Conservation (phyloP, 148 eudicot species). For the Rhododendron vialii region DNA sequence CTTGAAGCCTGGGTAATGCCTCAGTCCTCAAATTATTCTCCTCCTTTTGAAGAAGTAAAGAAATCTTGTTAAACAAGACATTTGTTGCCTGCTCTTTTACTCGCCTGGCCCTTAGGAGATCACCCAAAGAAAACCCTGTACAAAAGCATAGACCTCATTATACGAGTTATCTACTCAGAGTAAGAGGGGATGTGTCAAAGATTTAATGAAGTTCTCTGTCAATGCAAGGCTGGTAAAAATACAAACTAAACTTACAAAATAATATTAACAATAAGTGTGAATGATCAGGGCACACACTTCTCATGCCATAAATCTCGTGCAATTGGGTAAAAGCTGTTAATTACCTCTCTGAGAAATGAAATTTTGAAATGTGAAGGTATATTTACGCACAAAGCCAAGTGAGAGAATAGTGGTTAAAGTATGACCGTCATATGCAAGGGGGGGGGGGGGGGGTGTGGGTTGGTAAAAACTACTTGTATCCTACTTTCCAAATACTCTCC, state of each 20-base stretch:
- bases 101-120: slow-evolving; percentile 5
- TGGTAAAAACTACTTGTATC: neutral
- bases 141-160: neutral
- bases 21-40: slow-evolving; percentile 1
- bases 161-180: neutral
- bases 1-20: slow-evolving; percentile 12
- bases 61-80: neutral
- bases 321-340: neutral
- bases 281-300: neutral
- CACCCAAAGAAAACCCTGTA: slow-evolving; percentile 20
- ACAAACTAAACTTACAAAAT: neutral
- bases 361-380: neutral
- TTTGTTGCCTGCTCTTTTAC: slow-evolving; percentile 6
- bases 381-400: no score
- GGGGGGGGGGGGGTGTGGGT: neutral
- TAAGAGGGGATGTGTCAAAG: neutral
- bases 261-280: neutral
- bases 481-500: neutral
- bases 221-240: neutral
- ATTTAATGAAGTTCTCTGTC: neutral
- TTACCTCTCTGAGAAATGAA: neutral
- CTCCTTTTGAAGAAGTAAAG: neutral
- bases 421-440: neutral
- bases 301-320: neutral
- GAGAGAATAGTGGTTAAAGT: neutral